A percentile compares a stretch with the other conserved stretches of the same genome.
These are phyloP conservation scores for Talaromyces liani DNA, from an alignment of 495 filamentous ascomycete species.

Conservation along the genomic window DNA sequence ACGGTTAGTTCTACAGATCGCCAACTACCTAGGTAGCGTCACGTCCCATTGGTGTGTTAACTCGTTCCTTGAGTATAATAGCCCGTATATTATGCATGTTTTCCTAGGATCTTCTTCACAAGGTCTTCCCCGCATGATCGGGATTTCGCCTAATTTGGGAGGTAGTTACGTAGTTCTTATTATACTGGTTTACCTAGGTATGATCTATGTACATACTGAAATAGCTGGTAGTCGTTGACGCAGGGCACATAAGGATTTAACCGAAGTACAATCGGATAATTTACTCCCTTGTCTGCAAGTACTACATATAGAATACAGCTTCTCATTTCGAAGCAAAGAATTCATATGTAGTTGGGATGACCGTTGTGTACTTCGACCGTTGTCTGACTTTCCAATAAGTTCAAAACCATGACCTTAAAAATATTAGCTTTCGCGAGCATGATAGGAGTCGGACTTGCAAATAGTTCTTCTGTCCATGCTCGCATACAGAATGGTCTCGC, in stretches of 20 bases:
- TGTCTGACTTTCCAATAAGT: background rate
- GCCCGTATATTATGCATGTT: background rate
- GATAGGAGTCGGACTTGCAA: background rate
- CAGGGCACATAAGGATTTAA: background rate
- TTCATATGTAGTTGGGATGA: background rate
- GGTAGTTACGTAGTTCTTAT: background rate
- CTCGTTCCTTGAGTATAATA: background rate
- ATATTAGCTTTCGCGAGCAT: background rate
- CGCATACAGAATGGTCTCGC: conserved; percentile 23
- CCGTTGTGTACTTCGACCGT: background rate
- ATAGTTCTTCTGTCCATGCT: background rate
- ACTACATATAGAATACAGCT: background rate
- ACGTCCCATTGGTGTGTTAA: background rate
- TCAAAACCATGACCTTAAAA: background rate
- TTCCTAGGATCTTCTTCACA: background rate
- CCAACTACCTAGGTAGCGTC: background rate
- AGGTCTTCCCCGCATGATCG: background rate
- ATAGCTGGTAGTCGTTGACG: background rate
- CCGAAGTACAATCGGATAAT: background rate
- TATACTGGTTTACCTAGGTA: background rate
- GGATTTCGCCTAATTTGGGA: background rate
- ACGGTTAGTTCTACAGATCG: background rate
- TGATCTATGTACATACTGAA: background rate
- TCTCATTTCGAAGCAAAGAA: background rate
- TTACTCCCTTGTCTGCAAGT: background rate